Evolutionary conservation across 75 land plant genomes (phyloP).

Genomic region (Sequoia sempervirens): DNA sequence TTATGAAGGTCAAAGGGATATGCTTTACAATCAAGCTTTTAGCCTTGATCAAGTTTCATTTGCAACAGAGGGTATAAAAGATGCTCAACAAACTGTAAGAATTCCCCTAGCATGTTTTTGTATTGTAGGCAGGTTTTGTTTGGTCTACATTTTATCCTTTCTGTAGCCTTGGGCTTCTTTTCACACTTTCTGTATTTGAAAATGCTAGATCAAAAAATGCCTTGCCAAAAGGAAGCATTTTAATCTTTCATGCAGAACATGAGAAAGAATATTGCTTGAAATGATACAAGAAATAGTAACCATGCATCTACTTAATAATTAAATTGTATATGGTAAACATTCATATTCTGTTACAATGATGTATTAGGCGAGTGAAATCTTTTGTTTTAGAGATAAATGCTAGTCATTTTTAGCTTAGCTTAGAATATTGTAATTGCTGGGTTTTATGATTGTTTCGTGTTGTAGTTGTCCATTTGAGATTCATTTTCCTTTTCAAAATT

Average conservation of each 20-base stretch:
- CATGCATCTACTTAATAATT: background rate
- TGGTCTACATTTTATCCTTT: background rate
- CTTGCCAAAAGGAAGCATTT: background rate
- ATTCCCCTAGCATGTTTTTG: background rate
- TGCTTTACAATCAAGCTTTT: constrained; percentile 47
- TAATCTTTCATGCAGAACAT: background rate
- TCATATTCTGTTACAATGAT: too few species aligned
- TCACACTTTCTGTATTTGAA: background rate
- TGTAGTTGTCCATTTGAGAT: background rate
- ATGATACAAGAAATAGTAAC: too few species aligned
- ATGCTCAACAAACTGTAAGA: constrained; percentile 58
- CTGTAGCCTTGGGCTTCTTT: background rate
- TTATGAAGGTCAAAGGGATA: constrained; percentile 56
- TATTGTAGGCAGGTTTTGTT: background rate
- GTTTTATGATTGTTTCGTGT: background rate
- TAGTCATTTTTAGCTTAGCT: background rate
- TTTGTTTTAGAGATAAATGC: background rate
- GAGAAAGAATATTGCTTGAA: background rate
- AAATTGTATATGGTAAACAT: background rate
- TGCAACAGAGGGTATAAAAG: constrained; percentile 56
- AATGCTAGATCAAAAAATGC: background rate
- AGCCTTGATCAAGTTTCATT: constrained; percentile 54
- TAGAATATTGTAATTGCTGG: background rate
- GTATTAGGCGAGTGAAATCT: background rate
- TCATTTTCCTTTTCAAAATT: background rate